These are phyloP conservation scores for Termitomyces sp. DNA, from an alignment of 768 basidiomycete species.

Conservation along the genomic window DNA sequence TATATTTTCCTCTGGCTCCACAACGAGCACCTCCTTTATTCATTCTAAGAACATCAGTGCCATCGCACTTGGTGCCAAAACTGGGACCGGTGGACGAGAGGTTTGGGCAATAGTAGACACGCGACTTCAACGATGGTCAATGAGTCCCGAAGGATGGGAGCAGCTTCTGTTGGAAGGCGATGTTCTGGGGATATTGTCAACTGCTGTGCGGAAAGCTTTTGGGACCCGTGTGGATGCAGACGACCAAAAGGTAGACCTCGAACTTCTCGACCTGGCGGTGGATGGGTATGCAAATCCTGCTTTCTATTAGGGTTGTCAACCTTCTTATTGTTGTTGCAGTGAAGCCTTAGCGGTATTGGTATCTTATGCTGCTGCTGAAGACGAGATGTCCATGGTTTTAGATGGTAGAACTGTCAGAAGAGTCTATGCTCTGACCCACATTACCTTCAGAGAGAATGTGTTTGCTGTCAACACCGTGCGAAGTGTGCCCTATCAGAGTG, in stretches of 20 bases:
- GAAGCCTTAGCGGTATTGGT: conserved; percentile 55
- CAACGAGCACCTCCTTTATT: conserved; percentile 30
- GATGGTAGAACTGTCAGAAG: conserved; percentile 46
- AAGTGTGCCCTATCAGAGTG: conserved; percentile 73
- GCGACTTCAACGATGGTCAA: conserved; percentile 65
- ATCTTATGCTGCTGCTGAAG: conserved; percentile 60
- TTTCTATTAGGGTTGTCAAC: neutral
- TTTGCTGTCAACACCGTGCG: conserved; percentile 46
- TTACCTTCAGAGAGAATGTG: conserved; percentile 35
- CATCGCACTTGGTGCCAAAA: conserved; percentile 44
- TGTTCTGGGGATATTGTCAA: conserved; percentile 41
- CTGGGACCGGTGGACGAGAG: conserved; percentile 41
- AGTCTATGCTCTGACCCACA: conserved; percentile 56
- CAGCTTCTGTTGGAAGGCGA: conserved; percentile 55
- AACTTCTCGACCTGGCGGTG: conserved; percentile 65
- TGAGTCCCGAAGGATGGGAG: conserved; percentile 68
- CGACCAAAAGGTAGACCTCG: conserved; percentile 57
- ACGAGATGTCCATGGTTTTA: conserved; percentile 31
- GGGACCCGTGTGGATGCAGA: conserved; percentile 29
- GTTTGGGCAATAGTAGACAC: conserved; percentile 69
- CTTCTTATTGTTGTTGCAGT: conserved; percentile 22
- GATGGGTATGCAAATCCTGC: conserved; percentile 36
- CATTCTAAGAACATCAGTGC: conserved; percentile 62
- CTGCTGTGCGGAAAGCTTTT: conserved; percentile 42
- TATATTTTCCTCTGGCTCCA: conserved; percentile 37